Conservation (phyloP, 108 stramenopile species). For the Skeletonema grethae region DNA sequence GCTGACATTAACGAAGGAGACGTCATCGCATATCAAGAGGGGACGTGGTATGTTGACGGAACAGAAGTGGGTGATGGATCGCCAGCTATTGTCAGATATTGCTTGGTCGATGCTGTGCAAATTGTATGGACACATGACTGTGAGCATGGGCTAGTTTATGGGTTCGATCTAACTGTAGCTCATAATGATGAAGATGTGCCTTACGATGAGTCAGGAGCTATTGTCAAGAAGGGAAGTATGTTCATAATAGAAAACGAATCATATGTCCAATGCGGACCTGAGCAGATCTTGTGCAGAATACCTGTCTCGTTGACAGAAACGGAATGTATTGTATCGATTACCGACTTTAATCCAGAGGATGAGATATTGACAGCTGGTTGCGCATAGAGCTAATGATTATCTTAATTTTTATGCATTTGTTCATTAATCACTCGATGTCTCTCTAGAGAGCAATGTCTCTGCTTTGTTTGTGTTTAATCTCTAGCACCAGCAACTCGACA, state of each 20-base stretch:
- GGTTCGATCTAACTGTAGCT: conserved; percentile 30
- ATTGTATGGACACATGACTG: conserved; percentile 86
- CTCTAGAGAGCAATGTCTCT: neutral
- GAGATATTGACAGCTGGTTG: neutral
- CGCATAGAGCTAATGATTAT: neutral
- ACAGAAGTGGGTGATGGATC: conserved; percentile 59
- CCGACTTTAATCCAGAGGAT: neutral
- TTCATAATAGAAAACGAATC: conserved; percentile 9
- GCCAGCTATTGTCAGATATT: conserved; percentile 28
- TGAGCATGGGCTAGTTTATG: conserved; percentile 78
- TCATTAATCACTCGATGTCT: neutral
- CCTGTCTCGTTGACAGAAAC: conserved; percentile 2
- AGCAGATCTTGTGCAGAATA: conserved; percentile 57
- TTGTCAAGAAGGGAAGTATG: conserved; percentile 10
- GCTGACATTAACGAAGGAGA: conserved; percentile 67
- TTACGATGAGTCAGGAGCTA: conserved; percentile 3
- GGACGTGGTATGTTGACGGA: conserved; percentile 75
- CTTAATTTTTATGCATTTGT: conserved; percentile 7
- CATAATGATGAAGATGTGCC: conserved; percentile 5
- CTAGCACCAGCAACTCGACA: neutral
- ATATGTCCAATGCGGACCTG: conserved; percentile 58
- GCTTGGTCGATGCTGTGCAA: conserved; percentile 59
- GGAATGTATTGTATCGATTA: neutral
- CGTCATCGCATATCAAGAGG: conserved; percentile 68
- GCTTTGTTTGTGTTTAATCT: neutral